Evolutionary conservation across 2,329 filamentous ascomycete species (phyloP).

Genomic region (Xylaria sp.): DNA sequence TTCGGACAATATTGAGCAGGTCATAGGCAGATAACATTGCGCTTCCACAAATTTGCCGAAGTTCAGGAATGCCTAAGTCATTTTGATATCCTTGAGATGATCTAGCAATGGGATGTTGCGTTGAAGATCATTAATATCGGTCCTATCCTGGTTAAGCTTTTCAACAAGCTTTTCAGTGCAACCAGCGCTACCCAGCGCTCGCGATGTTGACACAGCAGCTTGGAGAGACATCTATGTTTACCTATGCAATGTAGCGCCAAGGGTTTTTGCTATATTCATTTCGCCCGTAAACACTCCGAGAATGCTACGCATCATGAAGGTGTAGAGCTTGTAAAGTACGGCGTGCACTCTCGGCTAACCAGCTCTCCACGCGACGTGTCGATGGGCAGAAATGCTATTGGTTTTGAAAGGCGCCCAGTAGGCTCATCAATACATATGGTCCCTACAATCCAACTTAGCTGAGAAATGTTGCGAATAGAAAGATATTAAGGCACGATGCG

Average conservation of each 20-base stretch:
- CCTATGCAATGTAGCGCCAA: constrained; percentile 34
- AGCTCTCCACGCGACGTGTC: background rate
- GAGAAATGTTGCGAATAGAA: background rate
- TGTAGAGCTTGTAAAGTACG: background rate
- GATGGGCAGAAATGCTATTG: background rate
- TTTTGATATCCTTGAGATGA: background rate
- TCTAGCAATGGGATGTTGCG: background rate
- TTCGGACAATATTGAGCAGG: constrained; percentile 1
- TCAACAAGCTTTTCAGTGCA: constrained; percentile 38
- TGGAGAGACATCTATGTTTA: background rate
- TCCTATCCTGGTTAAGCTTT: constrained; percentile 35
- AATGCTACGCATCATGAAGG: constrained; percentile 20
- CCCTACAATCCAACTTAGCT: background rate
- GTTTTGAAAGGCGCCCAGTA: background rate
- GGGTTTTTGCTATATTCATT: constrained; percentile 25
- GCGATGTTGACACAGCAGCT: background rate
- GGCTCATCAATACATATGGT: background rate
- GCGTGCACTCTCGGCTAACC: background rate
- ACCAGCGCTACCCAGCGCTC: constrained; percentile 23
- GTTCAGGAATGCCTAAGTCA: background rate
- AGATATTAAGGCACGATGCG: background rate
- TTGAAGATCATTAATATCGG: constrained; percentile 3
- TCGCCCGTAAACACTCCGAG: constrained; percentile 23
- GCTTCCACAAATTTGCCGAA: background rate
- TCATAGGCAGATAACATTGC: background rate